A percentile compares a stretch with the other conserved stretches of the same genome.
These are phyloP conservation scores for Crithidia acanthocephali DNA, from an alignment of 208 protist genomes.

Conservation along the genomic window DNA sequence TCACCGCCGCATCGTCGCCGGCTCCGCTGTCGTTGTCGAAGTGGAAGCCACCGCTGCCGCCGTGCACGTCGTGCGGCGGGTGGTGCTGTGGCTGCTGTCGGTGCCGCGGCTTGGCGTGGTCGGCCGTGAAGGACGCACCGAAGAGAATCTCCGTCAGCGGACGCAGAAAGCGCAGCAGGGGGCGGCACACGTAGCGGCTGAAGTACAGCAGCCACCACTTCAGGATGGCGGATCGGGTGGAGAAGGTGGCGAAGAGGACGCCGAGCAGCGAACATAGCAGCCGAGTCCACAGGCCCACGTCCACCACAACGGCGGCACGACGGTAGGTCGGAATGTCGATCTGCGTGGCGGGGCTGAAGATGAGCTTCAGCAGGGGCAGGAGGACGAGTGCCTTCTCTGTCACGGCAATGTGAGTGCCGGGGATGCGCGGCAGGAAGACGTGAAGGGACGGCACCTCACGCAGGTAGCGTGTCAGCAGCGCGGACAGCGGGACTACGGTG, in stretches of 20 bases:
- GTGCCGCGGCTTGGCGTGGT: constrained; percentile 41
- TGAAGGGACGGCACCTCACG: constrained; percentile 49
- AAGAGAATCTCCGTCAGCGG: constrained; percentile 39
- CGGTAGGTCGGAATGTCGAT: constrained; percentile 40
- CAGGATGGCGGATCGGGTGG: constrained; percentile 24
- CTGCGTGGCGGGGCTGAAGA: constrained; percentile 44
- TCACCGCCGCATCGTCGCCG: constrained; percentile 11
- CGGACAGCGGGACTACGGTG: constrained; percentile 51
- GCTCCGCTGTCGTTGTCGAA: not conserved
- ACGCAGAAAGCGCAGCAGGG: constrained; percentile 48
- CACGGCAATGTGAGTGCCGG: constrained; percentile 30
- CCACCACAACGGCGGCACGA: constrained; percentile 46
- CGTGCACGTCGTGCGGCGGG: no score
- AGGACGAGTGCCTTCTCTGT: constrained; percentile 46
- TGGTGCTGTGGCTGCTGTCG: constrained; percentile 5
- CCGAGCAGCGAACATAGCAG: constrained; percentile 57
- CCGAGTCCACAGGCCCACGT: constrained; percentile 56
- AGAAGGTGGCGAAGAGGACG: constrained; percentile 47
- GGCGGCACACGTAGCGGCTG: constrained; percentile 41
- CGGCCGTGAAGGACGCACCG: constrained; percentile 37
- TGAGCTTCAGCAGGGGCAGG: constrained; percentile 52
- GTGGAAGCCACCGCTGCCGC: not conserved
- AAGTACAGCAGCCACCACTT: constrained; percentile 42
- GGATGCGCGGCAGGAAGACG: constrained; percentile 33
- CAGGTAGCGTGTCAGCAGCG: constrained; percentile 47